Evolutionary conservation across 805 yeast species (phyloP).

Genomic region (Candida maris): DNA sequence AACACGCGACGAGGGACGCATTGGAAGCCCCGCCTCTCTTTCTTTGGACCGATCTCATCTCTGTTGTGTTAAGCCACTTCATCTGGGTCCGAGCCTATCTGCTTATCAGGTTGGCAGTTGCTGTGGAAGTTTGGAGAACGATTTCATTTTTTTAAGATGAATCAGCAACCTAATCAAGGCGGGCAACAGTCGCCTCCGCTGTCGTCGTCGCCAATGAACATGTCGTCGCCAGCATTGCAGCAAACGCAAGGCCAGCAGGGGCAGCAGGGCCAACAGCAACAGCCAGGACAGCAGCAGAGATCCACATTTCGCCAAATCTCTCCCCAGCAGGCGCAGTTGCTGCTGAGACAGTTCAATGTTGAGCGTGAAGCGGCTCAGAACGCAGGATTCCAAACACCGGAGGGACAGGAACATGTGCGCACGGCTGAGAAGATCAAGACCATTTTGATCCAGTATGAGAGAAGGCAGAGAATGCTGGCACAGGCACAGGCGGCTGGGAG

Average conservation of each 20-base stretch:
- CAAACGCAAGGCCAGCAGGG: constrained; percentile 15
- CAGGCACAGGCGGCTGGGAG: constrained; percentile 29
- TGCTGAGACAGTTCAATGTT: constrained; percentile 54
- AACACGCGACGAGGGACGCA: too few relatives aligned
- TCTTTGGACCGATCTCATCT: too few relatives aligned
- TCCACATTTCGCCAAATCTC: constrained; percentile 30
- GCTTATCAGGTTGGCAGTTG: too few relatives aligned
- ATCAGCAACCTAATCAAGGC: constrained; percentile 9
- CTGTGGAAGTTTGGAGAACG: background rate
- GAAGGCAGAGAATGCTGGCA: constrained; percentile 26
- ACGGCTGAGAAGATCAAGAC: constrained; percentile 64
- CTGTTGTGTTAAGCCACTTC: too few relatives aligned
- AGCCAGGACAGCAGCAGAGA: constrained; percentile 19
- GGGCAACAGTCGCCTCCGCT: constrained; percentile 17
- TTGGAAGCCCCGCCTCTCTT: too few relatives aligned
- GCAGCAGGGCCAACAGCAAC: constrained; percentile 14
- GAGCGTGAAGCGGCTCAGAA: constrained; percentile 61
- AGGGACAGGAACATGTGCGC: constrained; percentile 58
- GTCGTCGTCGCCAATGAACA: constrained; percentile 29
- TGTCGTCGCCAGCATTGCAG: constrained; percentile 40
- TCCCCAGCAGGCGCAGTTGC: constrained; percentile 53
- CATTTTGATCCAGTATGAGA: constrained; percentile 45
- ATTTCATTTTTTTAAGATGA: constrained; percentile 5
- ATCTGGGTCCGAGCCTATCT: too few relatives aligned
- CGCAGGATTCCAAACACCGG: constrained; percentile 55